These are phyloP conservation scores for Oryza officinalis DNA, from an alignment of 176 grass and related monocot genomes.

Conservation along the genomic window DNA sequence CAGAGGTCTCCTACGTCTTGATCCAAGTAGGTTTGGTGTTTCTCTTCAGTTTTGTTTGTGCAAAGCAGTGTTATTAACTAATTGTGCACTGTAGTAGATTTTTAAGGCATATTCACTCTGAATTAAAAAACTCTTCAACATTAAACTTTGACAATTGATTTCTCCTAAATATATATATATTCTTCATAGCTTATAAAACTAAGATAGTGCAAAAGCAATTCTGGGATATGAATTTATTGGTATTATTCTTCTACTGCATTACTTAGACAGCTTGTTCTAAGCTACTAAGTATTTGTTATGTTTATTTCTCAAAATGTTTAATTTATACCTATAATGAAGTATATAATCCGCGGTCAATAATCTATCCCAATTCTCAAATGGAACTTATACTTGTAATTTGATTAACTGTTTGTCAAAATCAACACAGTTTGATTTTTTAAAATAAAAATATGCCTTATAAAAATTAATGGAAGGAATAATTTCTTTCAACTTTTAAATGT, in stretches of 20 bases:
- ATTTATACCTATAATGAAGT: no score
- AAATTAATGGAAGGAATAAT: background rate
- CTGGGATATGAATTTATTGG: background rate
- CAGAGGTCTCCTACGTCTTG: constrained; percentile 55
- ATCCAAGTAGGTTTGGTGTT: constrained; percentile 47
- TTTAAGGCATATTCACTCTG: background rate
- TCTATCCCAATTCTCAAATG: no score
- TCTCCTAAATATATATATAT: background rate
- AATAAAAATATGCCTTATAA: background rate
- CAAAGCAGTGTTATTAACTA: background rate
- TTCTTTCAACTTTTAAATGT: background rate
- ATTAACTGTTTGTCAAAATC: background rate
- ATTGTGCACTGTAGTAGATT: constrained; percentile 7
- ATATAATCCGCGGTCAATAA: no score
- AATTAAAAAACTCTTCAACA: background rate
- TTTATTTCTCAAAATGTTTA: no score
- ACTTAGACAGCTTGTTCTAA: no score
- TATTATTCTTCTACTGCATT: background rate
- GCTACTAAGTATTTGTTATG: no score
- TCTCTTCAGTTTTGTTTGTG: constrained; percentile 24
- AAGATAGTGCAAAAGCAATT: background rate
- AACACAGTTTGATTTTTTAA: background rate
- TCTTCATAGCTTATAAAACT: background rate
- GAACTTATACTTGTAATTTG: no score
- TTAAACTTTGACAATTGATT: background rate